phyloP scores from a whole-genome alignment of 2,329 filamentous ascomycete genomes.

The Beauveria bassiana region DNA sequence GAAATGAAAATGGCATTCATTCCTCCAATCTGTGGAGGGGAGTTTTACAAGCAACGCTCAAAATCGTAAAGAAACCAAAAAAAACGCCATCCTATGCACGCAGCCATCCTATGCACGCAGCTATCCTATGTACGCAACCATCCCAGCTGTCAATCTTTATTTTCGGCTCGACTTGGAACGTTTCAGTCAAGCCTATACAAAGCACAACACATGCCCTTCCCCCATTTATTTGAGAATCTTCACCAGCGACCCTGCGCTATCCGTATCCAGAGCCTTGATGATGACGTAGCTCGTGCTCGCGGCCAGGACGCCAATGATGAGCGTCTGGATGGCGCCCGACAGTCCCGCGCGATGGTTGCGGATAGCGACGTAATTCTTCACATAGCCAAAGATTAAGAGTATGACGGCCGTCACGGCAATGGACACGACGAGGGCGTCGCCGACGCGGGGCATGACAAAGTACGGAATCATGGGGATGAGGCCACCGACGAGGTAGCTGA shows the following conservation, averaged over 20 bases:
- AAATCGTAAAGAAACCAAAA: not conserved
- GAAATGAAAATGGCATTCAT: not conserved
- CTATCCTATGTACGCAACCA: not conserved
- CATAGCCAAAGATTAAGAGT: constrained; percentile 57
- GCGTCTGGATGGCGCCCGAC: constrained; percentile 55
- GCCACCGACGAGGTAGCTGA: constrained; percentile 63
- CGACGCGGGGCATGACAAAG: constrained; percentile 44
- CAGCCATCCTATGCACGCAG: not conserved
- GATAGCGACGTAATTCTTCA: constrained; percentile 50
- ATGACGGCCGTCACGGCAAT: constrained; percentile 53
- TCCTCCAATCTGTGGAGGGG: not conserved
- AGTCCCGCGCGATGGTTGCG: constrained; percentile 44
- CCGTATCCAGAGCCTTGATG: constrained; percentile 45
- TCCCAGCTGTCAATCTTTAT: not conserved
- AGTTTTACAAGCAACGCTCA: constrained; percentile 2
- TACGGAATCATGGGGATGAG: constrained; percentile 66
- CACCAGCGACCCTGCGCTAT: not conserved
- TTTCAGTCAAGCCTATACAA: not conserved
- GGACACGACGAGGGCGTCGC: constrained; percentile 48
- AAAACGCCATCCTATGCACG: not conserved
- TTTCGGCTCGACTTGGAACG: not conserved
- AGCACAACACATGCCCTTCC: no score
- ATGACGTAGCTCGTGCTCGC: constrained; percentile 59
- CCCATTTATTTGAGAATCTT: not conserved
- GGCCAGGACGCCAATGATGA: constrained; percentile 56